Base-by-base conservation (phyloP, 306 rosid genomes). In the Phaseolus lunatus region DNA sequence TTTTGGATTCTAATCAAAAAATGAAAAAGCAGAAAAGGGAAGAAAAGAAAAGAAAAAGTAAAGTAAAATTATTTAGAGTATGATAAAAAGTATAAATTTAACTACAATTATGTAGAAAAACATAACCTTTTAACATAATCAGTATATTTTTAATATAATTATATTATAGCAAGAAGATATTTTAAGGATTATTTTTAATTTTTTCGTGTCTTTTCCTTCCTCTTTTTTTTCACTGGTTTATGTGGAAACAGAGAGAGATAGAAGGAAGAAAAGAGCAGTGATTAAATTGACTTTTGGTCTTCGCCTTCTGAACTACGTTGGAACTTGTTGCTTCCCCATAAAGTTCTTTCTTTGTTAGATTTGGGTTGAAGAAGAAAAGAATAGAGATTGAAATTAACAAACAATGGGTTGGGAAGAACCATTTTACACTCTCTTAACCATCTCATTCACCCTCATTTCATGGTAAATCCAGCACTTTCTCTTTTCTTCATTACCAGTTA, bases 391-490 rank as follows among this genome's bases (percentile, higher is more conserved):
- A 33, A 33, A 33, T 33, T 33, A 6, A 5, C 39, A 53, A 63
- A 75, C 41, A 13, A 89, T 87, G 93, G 83, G 45, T 66, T 77
- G 67, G 73, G 70, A 45, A 69, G 61, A 43, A 77, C 76, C 37
- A 73, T 9, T 87, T 23, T 67, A 57, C n/a, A 43, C 37, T 63
- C 59, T 81, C 27, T 16, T 77, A n/a, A 69, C 77, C 4, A 79
- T 85, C 47, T 75, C 85, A 29, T 72, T 85, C 78, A 15, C 49
- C 35, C 12, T 89, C 44, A 71, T 87, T 68, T 63, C 88, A 48
- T 89, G 93, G 91, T 85, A 83, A 43, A 43, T 43, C 13, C 31
- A 23, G 41, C 14, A 39, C 71, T 72, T n/a, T 45, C 63, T 53
- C 13, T 35, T 2, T 1, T 3, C 13, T 43, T 18, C 37, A 4